A percentile compares a stretch with the other conserved stretches of the same genome.
These are phyloP conservation scores for Paralagenidium karlingii DNA, from an alignment of 352 stramenopile genomes.

Conservation along the genomic window DNA sequence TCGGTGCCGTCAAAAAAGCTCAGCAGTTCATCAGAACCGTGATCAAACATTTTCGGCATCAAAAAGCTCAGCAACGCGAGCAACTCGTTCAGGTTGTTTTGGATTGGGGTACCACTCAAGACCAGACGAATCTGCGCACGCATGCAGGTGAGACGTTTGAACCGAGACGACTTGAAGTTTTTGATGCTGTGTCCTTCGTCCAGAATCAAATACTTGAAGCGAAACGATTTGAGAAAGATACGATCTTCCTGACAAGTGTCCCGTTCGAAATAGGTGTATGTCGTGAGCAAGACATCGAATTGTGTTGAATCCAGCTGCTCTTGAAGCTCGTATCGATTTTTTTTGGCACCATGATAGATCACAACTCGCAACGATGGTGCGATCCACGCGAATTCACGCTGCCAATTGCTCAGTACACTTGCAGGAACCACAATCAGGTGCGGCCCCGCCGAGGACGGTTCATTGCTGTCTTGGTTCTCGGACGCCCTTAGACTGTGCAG, in stretches of 20 bases:
- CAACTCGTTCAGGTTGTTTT: slow-evolving; percentile 84
- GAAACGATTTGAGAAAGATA: slow-evolving; percentile 59
- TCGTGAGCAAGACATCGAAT: slow-evolving; percentile 84
- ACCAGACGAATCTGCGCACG: slow-evolving; percentile 60
- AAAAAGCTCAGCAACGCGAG: slow-evolving; percentile 86
- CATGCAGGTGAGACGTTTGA: slow-evolving; percentile 78
- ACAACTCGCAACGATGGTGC: slow-evolving; percentile 81
- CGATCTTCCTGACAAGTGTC: slow-evolving; percentile 76
- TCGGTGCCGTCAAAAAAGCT: slow-evolving; percentile 74
- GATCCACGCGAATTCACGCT: slow-evolving; percentile 87
- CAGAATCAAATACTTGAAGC: slow-evolving; percentile 89
- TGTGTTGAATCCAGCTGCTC: slow-evolving; percentile 19
- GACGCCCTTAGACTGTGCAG: slow-evolving; percentile 19
- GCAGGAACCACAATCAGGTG: slow-evolving; percentile 90
- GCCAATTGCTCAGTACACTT: slow-evolving; percentile 90
- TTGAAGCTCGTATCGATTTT: slow-evolving; percentile 42
- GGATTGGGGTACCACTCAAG: slow-evolving; percentile 81
- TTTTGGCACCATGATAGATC: slow-evolving; percentile 70
- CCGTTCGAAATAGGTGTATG: slow-evolving; percentile 87
- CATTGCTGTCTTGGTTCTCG: slow-evolving; percentile 1
- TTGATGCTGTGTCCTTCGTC: slow-evolving; percentile 91
- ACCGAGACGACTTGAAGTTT: slow-evolving; percentile 82
- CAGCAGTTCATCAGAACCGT: slow-evolving; percentile 66
- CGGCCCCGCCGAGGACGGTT: slow-evolving; percentile 22
- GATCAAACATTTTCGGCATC: slow-evolving; percentile 85